Evolutionary conservation across 495 filamentous ascomycete genomes (phyloP), one percentile per base, ranked within the genome.

Genomic region (Aspergillus baeticus): DNA sequence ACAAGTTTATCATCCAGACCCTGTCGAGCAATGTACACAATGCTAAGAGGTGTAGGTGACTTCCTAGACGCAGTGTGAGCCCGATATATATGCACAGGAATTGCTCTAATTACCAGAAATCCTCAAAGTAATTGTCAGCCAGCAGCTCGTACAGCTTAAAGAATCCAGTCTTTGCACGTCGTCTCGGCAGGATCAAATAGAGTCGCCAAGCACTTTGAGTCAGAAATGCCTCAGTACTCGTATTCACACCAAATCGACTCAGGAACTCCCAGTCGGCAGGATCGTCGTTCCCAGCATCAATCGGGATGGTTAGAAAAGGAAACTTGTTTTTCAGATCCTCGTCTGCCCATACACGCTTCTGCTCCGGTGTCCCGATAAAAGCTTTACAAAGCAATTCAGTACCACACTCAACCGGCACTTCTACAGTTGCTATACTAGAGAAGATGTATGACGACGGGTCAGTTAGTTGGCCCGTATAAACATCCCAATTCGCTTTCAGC

Each of bases 341-440:
- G 23, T 26, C 13, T 6, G 43, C 29, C 43, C 43, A 46, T 46
- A 46, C 3, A 10, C 14, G 17, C 11, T 15, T 49, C 14, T 13
- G 29, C 13, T 49, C 46, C 17, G n/a, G 22, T 6, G 46, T 21
- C 10, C 29, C 46, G 6, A 49, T 10, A 17, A 49, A 49, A 31
- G n/a, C 26, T 35, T 36, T 20, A 10, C 1, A 3, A 2, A 49
- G 46, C 13, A 31, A 1, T 21, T 46, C 43, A 26, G 46, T 49
- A 31, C 33, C 46, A 49, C 29, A 49, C 21, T 49, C 17, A 20
- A 49, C 46, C 18, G 46, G 46, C n/a, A 49, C 46, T n/a, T n/a
- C n/a, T n/a, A n/a, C n/a, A n/a, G n/a, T n/a, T n/a, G n/a, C 17
- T 10, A 45, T 45, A 5, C 2, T 14, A n/a, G 20, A 50, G 10